Base-by-base conservation (phyloP, 148 eudicot species). In the Persicaria tinctoria region DNA sequence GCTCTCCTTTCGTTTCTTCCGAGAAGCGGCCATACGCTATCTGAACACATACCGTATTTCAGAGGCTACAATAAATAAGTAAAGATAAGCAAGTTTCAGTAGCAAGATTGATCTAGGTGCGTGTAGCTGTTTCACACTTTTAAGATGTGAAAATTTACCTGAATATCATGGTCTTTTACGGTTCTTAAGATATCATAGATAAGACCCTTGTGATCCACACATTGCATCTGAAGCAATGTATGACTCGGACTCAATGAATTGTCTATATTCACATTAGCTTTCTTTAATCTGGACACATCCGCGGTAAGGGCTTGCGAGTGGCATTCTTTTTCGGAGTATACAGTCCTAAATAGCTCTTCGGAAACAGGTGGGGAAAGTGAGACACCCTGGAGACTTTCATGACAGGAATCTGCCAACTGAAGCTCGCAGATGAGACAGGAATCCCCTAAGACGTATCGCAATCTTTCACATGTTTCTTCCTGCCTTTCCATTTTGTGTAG, bases 191-290 rank as follows among this genome's bases (percentile, higher is more conserved):
- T 86, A 75, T 92, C 97, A 79, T 92, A 92, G 63, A 89, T 86
- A 77, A 92, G 86, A 79, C 97, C 93, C 77, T 92, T 92, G 80
- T 92, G 94, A 78, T 92, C 94, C 62, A 89, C 79, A 73, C 92
- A 85, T 38, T 78, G 88, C 56, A 92, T 89, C 83, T 91, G 97
- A 80, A 91, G 92, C 77, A 91, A 80, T 12, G 97, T 87, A 75
- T 89, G 97, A 70, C 85, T 84, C 5, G 97, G 97, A 73, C 94
- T 89, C 82, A 92, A 68, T 60, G 90, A 80, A 80, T 92, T 92
- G 78, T 92, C 97, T n/a, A 84, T 81, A 20, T 76, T 79, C 63
- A 89, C 89, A 70, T 72, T 78, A 46, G 92, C 84, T 74, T 80
- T 84, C 77, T 84, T 85, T 82, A 92, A 74, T 74, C 79, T 85